These are phyloP conservation scores for Combretum micranthum DNA, from an alignment of 345 rosid genomes.

Conservation along the genomic window DNA sequence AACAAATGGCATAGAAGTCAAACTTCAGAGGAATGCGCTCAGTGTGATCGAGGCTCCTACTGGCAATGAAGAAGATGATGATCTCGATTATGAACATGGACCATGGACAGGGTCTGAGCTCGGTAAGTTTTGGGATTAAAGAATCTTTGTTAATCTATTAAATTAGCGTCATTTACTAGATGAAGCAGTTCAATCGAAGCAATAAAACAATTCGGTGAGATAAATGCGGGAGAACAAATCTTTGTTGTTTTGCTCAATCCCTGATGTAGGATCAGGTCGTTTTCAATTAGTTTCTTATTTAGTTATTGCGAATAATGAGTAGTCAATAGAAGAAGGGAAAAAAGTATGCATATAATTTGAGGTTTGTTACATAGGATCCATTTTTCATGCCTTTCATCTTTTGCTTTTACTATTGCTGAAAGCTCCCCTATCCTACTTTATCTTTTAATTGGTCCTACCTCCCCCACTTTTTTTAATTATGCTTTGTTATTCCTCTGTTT, in stretches of 20 bases:
- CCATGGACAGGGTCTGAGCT: constrained; percentile 80
- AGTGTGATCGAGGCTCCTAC: constrained; percentile 98
- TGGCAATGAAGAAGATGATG: constrained; percentile 84
- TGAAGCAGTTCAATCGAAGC: background rate
- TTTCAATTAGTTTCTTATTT: background rate
- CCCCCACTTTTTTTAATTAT: constrained; percentile 13
- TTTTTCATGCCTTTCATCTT: constrained; percentile 30
- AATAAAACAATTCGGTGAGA: too few species aligned
- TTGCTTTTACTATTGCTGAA: constrained; percentile 48
- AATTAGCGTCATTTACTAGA: too few species aligned
- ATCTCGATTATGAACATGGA: constrained; percentile 56
- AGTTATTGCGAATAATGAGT: background rate
- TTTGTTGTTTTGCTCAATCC: background rate
- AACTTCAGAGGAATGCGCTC: constrained; percentile 97
- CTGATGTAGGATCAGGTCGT: background rate
- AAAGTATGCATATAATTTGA: constrained; percentile 14
- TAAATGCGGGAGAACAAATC: too few species aligned
- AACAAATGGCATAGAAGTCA: constrained; percentile 97
- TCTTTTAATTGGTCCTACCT: constrained; percentile 38
- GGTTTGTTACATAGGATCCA: constrained; percentile 61
- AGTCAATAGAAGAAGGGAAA: constrained; percentile 5
- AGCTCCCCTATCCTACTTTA: constrained; percentile 27
- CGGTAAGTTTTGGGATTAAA: constrained; percentile 39
- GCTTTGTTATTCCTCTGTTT: constrained; percentile 21
- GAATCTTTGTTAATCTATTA: too few species aligned